Evolutionary conservation across 306 rosid species (phyloP).

Genomic region (Boehmeria nivea): DNA sequence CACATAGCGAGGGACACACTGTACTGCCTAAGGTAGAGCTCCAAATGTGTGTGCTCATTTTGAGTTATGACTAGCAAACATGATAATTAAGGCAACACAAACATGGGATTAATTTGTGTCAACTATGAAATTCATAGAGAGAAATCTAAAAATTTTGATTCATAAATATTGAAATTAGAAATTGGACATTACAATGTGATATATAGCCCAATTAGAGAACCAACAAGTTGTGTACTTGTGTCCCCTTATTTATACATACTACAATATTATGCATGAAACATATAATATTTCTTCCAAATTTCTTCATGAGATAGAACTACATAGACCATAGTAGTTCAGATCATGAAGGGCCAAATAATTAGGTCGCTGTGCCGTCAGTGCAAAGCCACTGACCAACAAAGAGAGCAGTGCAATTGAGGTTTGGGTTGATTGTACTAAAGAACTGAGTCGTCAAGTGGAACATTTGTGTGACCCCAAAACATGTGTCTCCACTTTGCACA

Average conservation of each 20-base stretch:
- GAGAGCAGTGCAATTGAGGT: constrained; percentile 35
- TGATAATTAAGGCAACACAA: too few species aligned
- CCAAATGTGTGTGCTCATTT: too few species aligned
- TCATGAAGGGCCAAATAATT: neutral
- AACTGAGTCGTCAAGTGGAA: constrained; percentile 6
- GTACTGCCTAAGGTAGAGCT: too few species aligned
- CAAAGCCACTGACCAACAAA: constrained; percentile 46
- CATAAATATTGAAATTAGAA: too few species aligned
- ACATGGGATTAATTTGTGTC: too few species aligned
- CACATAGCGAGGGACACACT: too few species aligned
- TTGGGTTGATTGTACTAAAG: constrained; percentile 31
- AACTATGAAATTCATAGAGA: too few species aligned
- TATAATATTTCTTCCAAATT: neutral
- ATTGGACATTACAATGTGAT: neutral
- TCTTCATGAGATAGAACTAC: too few species aligned
- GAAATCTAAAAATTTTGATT: too few species aligned
- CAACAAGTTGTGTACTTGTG: neutral
- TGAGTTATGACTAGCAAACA: too few species aligned
- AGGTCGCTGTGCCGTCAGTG: constrained; percentile 7
- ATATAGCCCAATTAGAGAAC: neutral
- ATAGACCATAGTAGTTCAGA: neutral
- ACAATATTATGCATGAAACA: neutral
- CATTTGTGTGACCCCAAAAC: constrained; percentile 13
- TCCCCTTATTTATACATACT: neutral
- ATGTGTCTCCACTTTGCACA: constrained; percentile 33